Evolutionary conservation across 345 rosid genomes (phyloP).

Genomic region (Gossypium arboreum): DNA sequence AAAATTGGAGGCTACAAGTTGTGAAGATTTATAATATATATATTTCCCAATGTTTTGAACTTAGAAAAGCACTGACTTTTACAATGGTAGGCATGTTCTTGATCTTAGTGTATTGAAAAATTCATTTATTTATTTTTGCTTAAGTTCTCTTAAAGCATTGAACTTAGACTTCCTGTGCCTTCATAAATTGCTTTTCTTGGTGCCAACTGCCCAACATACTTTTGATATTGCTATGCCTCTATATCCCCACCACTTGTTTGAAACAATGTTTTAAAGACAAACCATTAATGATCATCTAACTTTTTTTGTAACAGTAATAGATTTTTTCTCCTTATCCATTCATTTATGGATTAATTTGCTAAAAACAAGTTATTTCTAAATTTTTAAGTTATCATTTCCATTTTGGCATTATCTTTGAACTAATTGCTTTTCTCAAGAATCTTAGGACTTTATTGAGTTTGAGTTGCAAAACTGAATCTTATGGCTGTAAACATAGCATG

Average conservation of each 20-base stretch:
- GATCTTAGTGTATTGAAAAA: background rate
- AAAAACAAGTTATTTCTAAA: background rate
- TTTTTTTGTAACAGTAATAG: background rate
- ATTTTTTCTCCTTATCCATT: background rate
- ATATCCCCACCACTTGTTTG: background rate
- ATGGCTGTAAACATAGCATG: background rate
- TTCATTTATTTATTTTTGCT: background rate
- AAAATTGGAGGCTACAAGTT: constrained; percentile 2
- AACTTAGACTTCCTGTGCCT: constrained; percentile 1
- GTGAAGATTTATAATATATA: background rate
- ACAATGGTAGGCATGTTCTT: background rate
- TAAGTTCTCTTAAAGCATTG: constrained; percentile 10
- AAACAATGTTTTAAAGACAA: background rate
- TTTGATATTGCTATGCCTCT: background rate
- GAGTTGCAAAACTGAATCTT: background rate
- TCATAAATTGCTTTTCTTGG: background rate
- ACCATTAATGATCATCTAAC: background rate
- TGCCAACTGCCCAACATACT: constrained; percentile 9
- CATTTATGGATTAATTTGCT: background rate
- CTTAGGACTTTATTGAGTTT: background rate
- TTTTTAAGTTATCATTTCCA: background rate
- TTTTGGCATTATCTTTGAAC: background rate
- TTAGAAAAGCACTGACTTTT: background rate
- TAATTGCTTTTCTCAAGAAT: background rate
- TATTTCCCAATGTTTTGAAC: constrained; percentile 2